phyloP scores from a whole-genome alignment of 352 stramenopile genomes.

The Globisporangium nunn region DNA sequence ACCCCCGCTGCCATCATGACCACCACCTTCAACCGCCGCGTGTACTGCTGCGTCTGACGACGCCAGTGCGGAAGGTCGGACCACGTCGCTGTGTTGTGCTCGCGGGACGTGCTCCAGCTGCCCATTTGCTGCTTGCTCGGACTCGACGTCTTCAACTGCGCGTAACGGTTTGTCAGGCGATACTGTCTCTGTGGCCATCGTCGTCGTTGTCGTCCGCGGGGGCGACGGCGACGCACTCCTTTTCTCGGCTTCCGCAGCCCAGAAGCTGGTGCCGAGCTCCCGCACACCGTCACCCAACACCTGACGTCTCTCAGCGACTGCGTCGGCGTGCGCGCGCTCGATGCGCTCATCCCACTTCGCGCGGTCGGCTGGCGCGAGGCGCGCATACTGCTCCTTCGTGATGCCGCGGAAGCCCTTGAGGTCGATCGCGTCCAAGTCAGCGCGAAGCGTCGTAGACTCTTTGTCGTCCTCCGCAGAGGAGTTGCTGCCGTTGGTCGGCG shows the following conservation, averaged over 20 bases:
- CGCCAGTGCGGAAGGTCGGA: not conserved
- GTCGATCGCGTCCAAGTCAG: conserved; percentile 17
- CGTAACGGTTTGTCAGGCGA: not conserved
- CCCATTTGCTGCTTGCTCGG: not conserved
- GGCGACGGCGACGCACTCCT: not conserved
- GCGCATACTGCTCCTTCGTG: conserved; percentile 53
- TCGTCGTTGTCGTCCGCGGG: not conserved
- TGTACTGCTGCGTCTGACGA: not conserved
- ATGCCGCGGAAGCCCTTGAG: conserved; percentile 54
- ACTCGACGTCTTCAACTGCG: not conserved
- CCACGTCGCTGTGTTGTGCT: not conserved
- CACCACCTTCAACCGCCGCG: not conserved
- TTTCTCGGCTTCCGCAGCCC: conserved; percentile 17
- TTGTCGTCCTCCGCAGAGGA: not conserved
- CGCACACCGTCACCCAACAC: conserved; percentile 40
- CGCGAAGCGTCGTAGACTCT: not conserved
- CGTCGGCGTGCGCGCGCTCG: conserved; percentile 35
- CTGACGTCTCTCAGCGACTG: conserved; percentile 24
- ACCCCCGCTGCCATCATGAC: not conserved
- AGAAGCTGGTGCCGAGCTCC: conserved; percentile 42
- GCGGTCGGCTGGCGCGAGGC: conserved; percentile 31
- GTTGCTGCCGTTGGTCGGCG: not conserved
- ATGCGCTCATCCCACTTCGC: conserved; percentile 57
- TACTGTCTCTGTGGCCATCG: not conserved
- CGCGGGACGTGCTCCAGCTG: not conserved